phyloP scores from a whole-genome alignment of 805 yeast species.

The Cyberlindnera suaveolens region DNA sequence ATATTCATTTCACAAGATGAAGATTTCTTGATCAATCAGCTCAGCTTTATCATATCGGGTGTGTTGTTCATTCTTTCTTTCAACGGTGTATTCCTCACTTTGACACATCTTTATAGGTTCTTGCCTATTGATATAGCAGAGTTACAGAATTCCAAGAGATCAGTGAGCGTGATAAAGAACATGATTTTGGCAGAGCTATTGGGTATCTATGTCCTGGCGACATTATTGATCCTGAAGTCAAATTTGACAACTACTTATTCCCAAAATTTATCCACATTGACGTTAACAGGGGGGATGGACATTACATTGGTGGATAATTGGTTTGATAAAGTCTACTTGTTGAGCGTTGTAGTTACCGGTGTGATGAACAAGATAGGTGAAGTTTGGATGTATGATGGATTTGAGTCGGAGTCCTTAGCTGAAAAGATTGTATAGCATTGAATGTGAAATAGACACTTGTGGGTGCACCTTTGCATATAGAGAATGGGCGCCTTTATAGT shows the following conservation, averaged over 20 bases:
- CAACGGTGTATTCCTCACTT: constrained; percentile 56
- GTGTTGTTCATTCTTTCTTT: constrained; percentile 56
- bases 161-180: constrained; percentile 32
- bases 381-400: constrained; percentile 18
- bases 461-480: not conserved
- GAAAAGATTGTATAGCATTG: constrained; percentile 5
- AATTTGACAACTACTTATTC: constrained; percentile 30
- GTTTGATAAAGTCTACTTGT: constrained; percentile 34
- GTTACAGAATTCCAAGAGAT: constrained; percentile 12
- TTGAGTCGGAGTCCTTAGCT: constrained; percentile 12
- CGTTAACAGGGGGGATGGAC: constrained; percentile 20
- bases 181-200: constrained; percentile 31
- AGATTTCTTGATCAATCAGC: constrained; percentile 30
- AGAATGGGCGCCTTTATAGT: not conserved
- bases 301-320: constrained; percentile 29
- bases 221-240: constrained; percentile 33
- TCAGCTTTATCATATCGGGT: constrained; percentile 48
- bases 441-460: not conserved
- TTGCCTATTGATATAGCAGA: constrained; percentile 30
- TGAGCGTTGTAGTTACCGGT: constrained; percentile 26
- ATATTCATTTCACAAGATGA: constrained; percentile 28
- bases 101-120: constrained; percentile 42
- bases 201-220: constrained; percentile 35
- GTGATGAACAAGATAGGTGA: constrained; percentile 18
- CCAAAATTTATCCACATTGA: constrained; percentile 25